Evolutionary conservation across 2,329 filamentous ascomycete species (phyloP), one percentile per base, ranked within the genome.

Genomic region (Claviceps maximensis): DNA sequence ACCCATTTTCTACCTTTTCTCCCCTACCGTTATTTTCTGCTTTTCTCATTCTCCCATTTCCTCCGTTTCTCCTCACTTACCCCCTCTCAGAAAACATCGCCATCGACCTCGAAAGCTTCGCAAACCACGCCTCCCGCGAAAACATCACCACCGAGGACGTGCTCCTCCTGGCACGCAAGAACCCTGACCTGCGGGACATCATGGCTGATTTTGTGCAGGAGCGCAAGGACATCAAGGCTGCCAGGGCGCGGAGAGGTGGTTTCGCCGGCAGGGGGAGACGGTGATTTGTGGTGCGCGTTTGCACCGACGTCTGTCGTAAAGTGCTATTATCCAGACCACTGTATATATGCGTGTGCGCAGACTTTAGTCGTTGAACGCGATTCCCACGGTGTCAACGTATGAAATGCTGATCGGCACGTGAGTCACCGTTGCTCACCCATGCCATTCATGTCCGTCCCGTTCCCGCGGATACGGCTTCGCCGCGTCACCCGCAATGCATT

Each of bases 91-190:
- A 81, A 60, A 79, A 75, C 50, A 73, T 80, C 2, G 78, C 78
- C 0, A 66, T 71, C 17, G 79, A 82, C 56, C 67, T 82, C 21
- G 78, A 81, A 62, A 76, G 66, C 59, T 76, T 79, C 59, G 74
- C 73, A 61, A 83, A 82, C 51, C 93, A 98, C 69, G 91, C 87
- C 12, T 86, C 87, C 1, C 80, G 91, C 27, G 81, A 80, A 2
- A 90, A 84, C 0, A 79, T 98, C 58, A 88, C 83, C 40, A 86
- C 85, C 0, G 86, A 90, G 50, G 93, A 98, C 65, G 90, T 97
- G 13, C 72, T 97, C 61, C 78, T 98, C 8, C 79, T 98, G 31
- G 84, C 88, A 27, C 76, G 93, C 56, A 82, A 91, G 55, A 98
- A 97, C 61, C 86, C 90, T 53, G 89, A 89, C 19, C 70, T 98